These are phyloP conservation scores for Epithemia pelagica DNA, from an alignment of 108 stramenopile genomes.

Conservation along the genomic window DNA sequence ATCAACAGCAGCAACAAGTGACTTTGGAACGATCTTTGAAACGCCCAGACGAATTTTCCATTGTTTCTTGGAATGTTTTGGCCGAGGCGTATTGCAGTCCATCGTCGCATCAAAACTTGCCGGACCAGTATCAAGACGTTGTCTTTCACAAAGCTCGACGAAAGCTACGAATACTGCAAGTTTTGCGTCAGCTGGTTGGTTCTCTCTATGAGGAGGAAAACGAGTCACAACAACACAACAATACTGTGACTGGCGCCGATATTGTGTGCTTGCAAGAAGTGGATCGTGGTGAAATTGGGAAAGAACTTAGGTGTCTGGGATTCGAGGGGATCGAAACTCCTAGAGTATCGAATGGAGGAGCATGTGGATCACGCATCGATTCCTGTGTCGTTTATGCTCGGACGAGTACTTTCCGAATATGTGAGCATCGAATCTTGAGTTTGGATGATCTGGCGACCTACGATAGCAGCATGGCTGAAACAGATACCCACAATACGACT, in stretches of 20 bases:
- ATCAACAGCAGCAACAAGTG: background rate
- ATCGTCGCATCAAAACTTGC: conserved; percentile 60
- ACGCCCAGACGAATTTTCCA: background rate
- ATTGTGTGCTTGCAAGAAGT: conserved; percentile 75
- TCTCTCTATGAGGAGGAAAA: background rate
- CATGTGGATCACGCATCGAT: conserved; percentile 55
- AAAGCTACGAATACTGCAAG: background rate
- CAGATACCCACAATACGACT: background rate
- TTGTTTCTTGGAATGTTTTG: conserved; percentile 55
- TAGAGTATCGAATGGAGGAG: conserved; percentile 19
- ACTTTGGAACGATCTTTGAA: background rate
- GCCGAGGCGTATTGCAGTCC: conserved; percentile 66
- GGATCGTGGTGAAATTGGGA: conserved; percentile 23
- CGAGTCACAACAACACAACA: background rate
- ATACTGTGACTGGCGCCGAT: conserved; percentile 24
- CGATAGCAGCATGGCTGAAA: background rate
- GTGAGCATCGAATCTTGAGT: conserved; percentile 34
- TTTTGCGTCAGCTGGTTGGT: background rate
- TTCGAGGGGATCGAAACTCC: conserved; percentile 50
- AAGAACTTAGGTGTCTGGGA: conserved; percentile 31
- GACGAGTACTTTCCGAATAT: conserved; percentile 31
- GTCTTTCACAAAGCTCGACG: conserved; percentile 39
- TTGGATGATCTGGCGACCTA: conserved; percentile 79
- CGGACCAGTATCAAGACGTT: conserved; percentile 35
- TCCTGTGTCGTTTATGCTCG: conserved; percentile 56